Base-by-base conservation (phyloP, 148 eudicot species). In the Rhododendron simsii region DNA sequence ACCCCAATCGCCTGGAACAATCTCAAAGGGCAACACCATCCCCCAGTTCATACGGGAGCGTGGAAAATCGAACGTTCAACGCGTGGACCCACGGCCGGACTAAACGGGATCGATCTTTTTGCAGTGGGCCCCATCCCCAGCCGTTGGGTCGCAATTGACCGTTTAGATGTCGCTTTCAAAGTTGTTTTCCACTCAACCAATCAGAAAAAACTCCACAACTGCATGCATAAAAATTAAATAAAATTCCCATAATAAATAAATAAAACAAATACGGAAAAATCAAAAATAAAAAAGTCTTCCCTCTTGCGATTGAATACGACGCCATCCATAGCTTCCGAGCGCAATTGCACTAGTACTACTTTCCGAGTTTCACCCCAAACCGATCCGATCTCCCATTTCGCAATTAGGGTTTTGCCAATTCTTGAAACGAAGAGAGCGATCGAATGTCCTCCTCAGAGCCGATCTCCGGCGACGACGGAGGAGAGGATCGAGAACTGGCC, bases 391-490 rank as follows among this genome's bases (percentile, higher is more conserved):
- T 37, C 5, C 5, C 51, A 39, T 53, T 23, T 39, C 30, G 2
- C 35, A 23, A 47, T 33, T 82, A 41, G 76, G 76, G 23, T n/a
- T 83, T 41, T 7, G 85, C 35, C 37, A 18, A 71, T 39, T 7
- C 4, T 51, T 51, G 41, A 13, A 47, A 11, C 8, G 15, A 26
- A 75, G 44, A 1, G n/a, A 18, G 5, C 61, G 3, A 55, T 7
- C 76, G 2, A 84, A 85, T 85, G 89, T 85, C 88, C 16, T 86
- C 88, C 20, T 2, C 84, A 26, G 88, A 87, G 86, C 74, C 84
- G 57, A 87, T 77, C 57, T 65, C 37, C 45, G 87, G 85, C 20
- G 82, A 28, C 20, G 82, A 28, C 15, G 81, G 80, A 39, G 84
- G 41, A 50, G 39, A n/a, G 86, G 65, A 73, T 23, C 74, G 33